Evolutionary conservation across 441 rosid species (phyloP), one percentile per base, ranked within the genome.

Genomic region (Gossypium davidsonii): DNA sequence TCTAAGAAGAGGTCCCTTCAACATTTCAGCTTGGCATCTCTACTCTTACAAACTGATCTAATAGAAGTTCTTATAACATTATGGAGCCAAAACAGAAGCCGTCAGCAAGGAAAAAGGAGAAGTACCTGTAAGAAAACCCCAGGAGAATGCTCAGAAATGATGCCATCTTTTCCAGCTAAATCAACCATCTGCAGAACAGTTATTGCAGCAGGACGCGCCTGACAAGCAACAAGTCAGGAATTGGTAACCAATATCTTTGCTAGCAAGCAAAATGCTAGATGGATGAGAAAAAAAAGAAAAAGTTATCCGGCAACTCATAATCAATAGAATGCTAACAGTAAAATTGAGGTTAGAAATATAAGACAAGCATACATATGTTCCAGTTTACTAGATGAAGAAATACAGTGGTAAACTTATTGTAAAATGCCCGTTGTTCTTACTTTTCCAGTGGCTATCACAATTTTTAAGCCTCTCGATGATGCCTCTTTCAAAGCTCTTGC

Each of bases 391-490:
- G 6, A 21, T 21, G 25, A 57, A 57, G 61, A 57, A 25, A 42
- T 23, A 55, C 28, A 44, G 11, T 20, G 15, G 39, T 21, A 66
- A 11, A 37, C 23, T 72, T 61, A 3, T 49, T 46, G 37, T 51
- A 28, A 42, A 31, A 61, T 61, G 26, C 59, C 56, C 26, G 20
- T 48, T 61, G 34, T 44, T 57, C 87, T 76, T 81, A 90, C 99
- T 85, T 91, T 92, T 80, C 96, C 99, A 10, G 97, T 92, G 70
- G 97, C 97, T 76, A 92, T 85, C 80, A 94, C 89, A 78, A 94
- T 90, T 84, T 90, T 94, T 71, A 94, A 79, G 28, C 98, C 99
- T 76, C 93, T 90, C 74, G 88, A 81, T 58, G 79, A 62, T 48
- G 99, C 99, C 81, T 94, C 98, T 78, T 84, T 92, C 73, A 94